Evolutionary conservation across 2,329 filamentous ascomycete genomes (phyloP), one percentile per base, ranked within the genome.

Genomic region (Fusarium sp.): DNA sequence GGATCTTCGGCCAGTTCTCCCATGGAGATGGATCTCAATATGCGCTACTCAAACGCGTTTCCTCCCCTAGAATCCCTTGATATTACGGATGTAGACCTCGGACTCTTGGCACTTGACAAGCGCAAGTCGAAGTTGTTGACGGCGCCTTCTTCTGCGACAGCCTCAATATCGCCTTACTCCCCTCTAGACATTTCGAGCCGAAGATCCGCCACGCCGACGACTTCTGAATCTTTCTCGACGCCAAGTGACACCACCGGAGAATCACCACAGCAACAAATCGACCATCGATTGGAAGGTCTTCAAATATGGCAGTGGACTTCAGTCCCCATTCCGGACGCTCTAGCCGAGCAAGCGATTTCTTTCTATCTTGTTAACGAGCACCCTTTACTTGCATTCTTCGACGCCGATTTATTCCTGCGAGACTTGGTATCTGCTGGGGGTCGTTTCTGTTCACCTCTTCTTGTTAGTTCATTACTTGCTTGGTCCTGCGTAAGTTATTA

Each of bases 291-390:
- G 0, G 63, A 66, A 0, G 25, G 42, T 16, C 18, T 66, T 4
- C 47, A 41, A 18, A 49, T 67, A 28, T 50, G 63, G 50, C 46
- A 66, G n/a, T 67, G 64, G 64, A 67, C 63, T 7, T 57, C 63
- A 0, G 10, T 67, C 10, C 34, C 50, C 5, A 43, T 63, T 0
- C 37, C 28, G 0, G 51, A 67, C 16, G 23, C 18, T 3, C 13
- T 67, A 2, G 64, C 57, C 6, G 45, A 53, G 5, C 50, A 67
- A 5, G 58, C 30, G 0, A 41, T 67, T n/a, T 67, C 63, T 1
- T 67, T 67, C 21, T 67, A 67, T 21, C 46, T 67, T 0, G 4
- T 6, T 0, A 67, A 67, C 4, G 63, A 67, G 9, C 64, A 67
- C 0, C 63, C 64, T 5, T 6, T 67, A 1, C 57, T 67, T 16